Evolutionary conservation across 768 basidiomycete genomes (phyloP).

Genomic region (Pulveroboletus sp.): DNA sequence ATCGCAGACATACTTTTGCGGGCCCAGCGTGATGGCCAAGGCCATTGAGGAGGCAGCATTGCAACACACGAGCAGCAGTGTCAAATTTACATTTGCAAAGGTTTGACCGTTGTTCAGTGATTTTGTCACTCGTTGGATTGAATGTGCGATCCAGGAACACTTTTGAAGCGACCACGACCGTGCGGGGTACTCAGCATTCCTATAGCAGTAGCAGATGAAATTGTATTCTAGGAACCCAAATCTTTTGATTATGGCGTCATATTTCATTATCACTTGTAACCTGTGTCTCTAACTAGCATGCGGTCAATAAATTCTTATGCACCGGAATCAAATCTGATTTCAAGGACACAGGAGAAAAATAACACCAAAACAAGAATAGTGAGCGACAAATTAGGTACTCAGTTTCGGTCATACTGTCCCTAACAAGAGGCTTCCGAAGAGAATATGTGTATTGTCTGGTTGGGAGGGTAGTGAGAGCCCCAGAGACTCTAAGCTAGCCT

Average conservation of each 20-base stretch:
- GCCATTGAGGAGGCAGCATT: conserved; percentile 69
- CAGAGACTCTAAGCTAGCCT: not conserved
- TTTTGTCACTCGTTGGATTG: not conserved
- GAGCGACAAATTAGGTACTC: not conserved
- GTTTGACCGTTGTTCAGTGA: conserved; percentile 35
- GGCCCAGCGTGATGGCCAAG: conserved; percentile 70
- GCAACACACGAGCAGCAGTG: conserved; percentile 46
- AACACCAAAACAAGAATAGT: not conserved
- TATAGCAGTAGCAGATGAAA: not conserved
- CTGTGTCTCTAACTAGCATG: not conserved
- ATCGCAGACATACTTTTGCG: conserved; percentile 81
- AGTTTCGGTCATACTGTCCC: conserved; percentile 19
- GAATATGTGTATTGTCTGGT: not conserved
- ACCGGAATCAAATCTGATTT: not conserved
- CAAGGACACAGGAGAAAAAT: not conserved
- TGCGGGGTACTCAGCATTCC: not conserved
- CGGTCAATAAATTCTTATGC: not conserved
- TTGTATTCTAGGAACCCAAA: not conserved
- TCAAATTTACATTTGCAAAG: conserved; percentile 83
- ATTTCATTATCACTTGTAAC: not conserved
- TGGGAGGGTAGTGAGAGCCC: conserved; percentile 2
- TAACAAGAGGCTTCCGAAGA: conserved; percentile 19
- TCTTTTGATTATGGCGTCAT: not conserved
- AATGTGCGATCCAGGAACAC: conserved; percentile 10
- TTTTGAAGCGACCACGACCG: conserved; percentile 6